phyloP scores from a whole-genome alignment of 345 rosid species.

The Hibiscus syriacus region DNA sequence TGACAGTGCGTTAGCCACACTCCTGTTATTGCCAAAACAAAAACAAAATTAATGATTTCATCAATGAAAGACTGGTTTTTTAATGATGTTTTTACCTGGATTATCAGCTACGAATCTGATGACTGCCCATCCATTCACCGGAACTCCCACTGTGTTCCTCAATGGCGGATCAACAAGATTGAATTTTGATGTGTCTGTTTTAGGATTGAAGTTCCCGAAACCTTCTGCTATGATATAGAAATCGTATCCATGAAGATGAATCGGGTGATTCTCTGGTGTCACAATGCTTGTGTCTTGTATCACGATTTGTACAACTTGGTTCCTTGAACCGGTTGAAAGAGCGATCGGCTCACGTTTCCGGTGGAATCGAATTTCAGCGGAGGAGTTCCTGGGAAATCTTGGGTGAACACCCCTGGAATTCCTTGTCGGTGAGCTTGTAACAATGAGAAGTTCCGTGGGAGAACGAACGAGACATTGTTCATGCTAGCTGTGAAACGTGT shows the following conservation, averaged over 20 bases:
- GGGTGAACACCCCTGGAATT: no score
- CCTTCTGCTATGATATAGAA: conserved; percentile 77
- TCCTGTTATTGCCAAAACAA: conserved; percentile 28
- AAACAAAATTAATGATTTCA: neutral
- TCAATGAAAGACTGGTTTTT: neutral
- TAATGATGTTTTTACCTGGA: conserved; percentile 51
- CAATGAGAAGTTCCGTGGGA: no score
- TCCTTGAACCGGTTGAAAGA: no score
- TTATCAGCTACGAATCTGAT: conserved; percentile 89
- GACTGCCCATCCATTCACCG: conserved; percentile 82
- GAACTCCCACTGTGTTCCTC: conserved; percentile 76
- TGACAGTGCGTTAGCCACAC: conserved; percentile 93
- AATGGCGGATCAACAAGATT: conserved; percentile 85
- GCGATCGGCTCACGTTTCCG: no score
- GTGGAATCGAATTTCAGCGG: no score
- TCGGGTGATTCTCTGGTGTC: conserved; percentile 79
- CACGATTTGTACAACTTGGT: conserved; percentile 86
- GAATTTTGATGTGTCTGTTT: conserved; percentile 55
- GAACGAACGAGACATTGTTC: no score
- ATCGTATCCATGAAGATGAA: conserved; percentile 92
- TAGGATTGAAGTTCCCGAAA: conserved; percentile 77
- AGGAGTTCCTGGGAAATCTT: no score
- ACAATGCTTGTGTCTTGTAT: conserved; percentile 75
- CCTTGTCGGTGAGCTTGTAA: no score
- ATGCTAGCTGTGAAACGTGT: no score